Evolutionary conservation across 192 early-diverging fungal genomes (phyloP), one percentile per base, ranked within the genome.

Genomic region (Phlyctochytrium bullatum): DNA sequence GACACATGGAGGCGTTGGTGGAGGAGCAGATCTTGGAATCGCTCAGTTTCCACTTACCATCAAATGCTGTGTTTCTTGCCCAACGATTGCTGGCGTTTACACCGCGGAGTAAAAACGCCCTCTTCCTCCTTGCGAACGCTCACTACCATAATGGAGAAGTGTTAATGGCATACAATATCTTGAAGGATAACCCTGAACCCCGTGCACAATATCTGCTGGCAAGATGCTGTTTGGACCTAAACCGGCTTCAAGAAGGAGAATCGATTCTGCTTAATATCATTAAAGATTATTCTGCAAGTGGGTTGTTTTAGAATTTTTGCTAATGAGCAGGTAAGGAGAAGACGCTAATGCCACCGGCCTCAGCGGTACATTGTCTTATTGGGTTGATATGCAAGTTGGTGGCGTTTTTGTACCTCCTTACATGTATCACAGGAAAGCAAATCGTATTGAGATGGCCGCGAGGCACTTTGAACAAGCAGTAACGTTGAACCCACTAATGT

Each of bases 41-140:
- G 36, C 36, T 83, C 29, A 65, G 40, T 27, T 35, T 34, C 52
- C 53, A 56, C n/a, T 40, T 74, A 29, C 72, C 59, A 51, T 52
- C 47, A 16, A 74, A 69, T 28, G 82, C 78, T 50, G 34, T 79
- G 3, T 78, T 84, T 54, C 65, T 81, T 3, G 74, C 79, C 14
- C 76, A 81, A 34, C 66, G 78, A 16, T 34, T 79, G 20, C 59
- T 64, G 2, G 66, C 76, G 6, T 35, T 31, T 20, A 57, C 29
- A 36, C 80, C 76, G 24, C 2, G 34, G 16, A 31, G 34, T 30
- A 36, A 47, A 6, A 27, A 58, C 2, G 65, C 73, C 6, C 2
- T 50, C 10, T 76, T 58, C 56, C 64, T 75, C 12, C 64, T 73
- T 3, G 77, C 75, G 4, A 68, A 69, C 52, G 24, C 66, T 27